Conservation (phyloP, 495 filamentous ascomycete genomes). For the Aeminium ludgeri region DNA sequence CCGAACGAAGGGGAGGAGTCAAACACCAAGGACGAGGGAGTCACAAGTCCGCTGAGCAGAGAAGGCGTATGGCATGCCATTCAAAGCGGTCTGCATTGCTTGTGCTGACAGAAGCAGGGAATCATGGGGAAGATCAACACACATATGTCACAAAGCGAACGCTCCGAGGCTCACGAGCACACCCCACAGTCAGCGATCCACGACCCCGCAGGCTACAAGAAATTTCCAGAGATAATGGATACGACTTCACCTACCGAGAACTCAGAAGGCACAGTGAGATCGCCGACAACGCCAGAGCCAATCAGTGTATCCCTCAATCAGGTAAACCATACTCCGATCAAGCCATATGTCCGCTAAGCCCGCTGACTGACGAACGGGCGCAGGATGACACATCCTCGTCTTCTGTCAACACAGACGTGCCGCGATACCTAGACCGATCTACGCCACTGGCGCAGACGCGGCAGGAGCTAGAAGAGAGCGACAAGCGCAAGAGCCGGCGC, state of each 20-base stretch:
- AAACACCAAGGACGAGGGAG: slow-evolving; percentile 18
- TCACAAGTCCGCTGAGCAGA: slow-evolving; percentile 22
- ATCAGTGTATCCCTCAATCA: slow-evolving; percentile 4
- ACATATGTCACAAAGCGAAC: background rate
- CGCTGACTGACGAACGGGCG: slow-evolving; percentile 1
- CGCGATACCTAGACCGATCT: slow-evolving; percentile 45
- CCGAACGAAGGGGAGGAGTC: no score
- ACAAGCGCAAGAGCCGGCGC: slow-evolving; percentile 30
- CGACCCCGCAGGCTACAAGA: slow-evolving; percentile 59
- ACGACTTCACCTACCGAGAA: slow-evolving; percentile 16
- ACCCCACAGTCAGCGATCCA: slow-evolving; percentile 70
- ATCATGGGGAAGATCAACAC: slow-evolving; percentile 8
- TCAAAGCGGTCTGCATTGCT: no score
- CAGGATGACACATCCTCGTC: slow-evolving; percentile 12
- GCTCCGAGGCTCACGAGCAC: slow-evolving; percentile 31
- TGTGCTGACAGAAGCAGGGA: slow-evolving; percentile 9
- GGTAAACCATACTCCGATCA: no score
- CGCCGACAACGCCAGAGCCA: slow-evolving; percentile 9
- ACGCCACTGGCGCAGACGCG: slow-evolving; percentile 74
- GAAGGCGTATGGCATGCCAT: slow-evolving; percentile 14
- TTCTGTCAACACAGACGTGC: slow-evolving; percentile 40
- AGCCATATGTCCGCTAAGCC: no score
- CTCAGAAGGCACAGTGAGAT: slow-evolving; percentile 15
- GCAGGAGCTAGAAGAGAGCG: slow-evolving; percentile 44
- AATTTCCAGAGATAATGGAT: slow-evolving; percentile 33